phyloP scores from a whole-genome alignment of 2,329 filamentous ascomycete species.

The Pseudocercospora eumusae region DNA sequence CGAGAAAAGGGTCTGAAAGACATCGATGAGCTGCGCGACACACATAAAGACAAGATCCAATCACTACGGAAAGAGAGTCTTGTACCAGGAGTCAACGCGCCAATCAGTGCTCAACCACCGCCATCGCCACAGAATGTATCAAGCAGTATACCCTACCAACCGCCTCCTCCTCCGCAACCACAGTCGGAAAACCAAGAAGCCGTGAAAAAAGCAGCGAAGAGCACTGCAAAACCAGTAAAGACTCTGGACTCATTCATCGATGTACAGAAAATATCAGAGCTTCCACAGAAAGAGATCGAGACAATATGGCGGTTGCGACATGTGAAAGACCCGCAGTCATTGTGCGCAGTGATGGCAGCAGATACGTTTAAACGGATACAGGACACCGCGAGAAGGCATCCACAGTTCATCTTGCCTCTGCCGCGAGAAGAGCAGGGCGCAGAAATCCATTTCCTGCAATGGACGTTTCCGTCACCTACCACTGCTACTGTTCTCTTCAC shows the following conservation, averaged over 20 bases:
- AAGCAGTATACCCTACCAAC: slow-evolving; percentile 38
- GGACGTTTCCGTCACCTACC: slow-evolving; percentile 76
- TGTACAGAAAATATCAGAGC: slow-evolving; percentile 70
- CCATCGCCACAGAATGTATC: slow-evolving; percentile 31
- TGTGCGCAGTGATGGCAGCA: slow-evolving; percentile 81
- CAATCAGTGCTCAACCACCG: slow-evolving; percentile 38
- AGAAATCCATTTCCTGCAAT: slow-evolving; percentile 95
- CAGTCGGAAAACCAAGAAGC: slow-evolving; percentile 34
- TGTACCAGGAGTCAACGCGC: slow-evolving; percentile 53
- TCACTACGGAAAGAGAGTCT: slow-evolving; percentile 68
- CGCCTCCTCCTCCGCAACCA: slow-evolving; percentile 42
- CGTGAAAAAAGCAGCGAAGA: slow-evolving; percentile 38
- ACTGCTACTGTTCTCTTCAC: slow-evolving; percentile 77
- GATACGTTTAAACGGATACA: slow-evolving; percentile 74
- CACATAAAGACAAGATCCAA: slow-evolving; percentile 81
- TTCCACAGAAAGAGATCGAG: slow-evolving; percentile 80
- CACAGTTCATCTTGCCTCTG: slow-evolving; percentile 88
- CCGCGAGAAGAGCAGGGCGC: slow-evolving; percentile 68
- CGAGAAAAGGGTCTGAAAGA: slow-evolving; percentile 67
- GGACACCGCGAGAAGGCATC: slow-evolving; percentile 68
- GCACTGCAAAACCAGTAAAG: slow-evolving; percentile 56
- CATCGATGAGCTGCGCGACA: slow-evolving; percentile 74
- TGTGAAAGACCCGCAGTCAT: slow-evolving; percentile 67
- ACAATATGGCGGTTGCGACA: slow-evolving; percentile 89
- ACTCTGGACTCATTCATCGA: slow-evolving; percentile 72